Percentiles rank a stretch among this genome's conserved stretches.
phyloP scores from a whole-genome alignment of 148 eudicot genomes.

The Rheum nobile region DNA sequence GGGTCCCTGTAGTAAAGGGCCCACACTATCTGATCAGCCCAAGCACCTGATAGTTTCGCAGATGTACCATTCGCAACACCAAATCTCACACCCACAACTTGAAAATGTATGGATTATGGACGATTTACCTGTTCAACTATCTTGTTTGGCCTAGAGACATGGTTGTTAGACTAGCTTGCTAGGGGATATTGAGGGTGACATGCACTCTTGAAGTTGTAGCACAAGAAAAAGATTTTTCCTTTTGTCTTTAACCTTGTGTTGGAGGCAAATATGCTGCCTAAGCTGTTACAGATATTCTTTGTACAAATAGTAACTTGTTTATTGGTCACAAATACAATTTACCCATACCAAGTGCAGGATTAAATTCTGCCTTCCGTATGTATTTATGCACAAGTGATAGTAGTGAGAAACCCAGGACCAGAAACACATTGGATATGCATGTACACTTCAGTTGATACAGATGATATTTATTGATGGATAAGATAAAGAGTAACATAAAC shows the following conservation, averaged over 20 bases:
- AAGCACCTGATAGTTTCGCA: neutral
- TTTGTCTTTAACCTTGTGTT: neutral
- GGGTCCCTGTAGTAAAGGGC: neutral
- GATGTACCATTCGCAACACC: neutral
- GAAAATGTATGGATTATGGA: slow-evolving; percentile 1
- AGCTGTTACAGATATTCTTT: slow-evolving; percentile 1
- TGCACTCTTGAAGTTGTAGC: neutral
- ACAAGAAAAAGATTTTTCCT: neutral
- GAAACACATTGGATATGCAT: neutral
- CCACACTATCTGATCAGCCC: neutral
- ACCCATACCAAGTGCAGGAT: neutral
- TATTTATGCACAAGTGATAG: no score
- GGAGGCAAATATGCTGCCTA: neutral
- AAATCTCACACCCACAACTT: neutral
- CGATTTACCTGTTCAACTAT: neutral
- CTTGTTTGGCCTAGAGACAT: neutral
- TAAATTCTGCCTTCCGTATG: neutral
- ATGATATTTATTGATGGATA: neutral
- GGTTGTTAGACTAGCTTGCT: neutral
- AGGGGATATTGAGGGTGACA: neutral
- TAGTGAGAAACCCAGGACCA: neutral
- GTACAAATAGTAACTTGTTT: slow-evolving; percentile 3
- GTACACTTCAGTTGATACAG: neutral
- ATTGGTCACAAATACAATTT: neutral
- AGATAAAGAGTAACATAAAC: neutral